Percentiles rank a stretch among this genome's conserved stretches.
These are phyloP conservation scores for Perilla frutescens DNA, from an alignment of 257 asterid species.

Conservation along the genomic window DNA sequence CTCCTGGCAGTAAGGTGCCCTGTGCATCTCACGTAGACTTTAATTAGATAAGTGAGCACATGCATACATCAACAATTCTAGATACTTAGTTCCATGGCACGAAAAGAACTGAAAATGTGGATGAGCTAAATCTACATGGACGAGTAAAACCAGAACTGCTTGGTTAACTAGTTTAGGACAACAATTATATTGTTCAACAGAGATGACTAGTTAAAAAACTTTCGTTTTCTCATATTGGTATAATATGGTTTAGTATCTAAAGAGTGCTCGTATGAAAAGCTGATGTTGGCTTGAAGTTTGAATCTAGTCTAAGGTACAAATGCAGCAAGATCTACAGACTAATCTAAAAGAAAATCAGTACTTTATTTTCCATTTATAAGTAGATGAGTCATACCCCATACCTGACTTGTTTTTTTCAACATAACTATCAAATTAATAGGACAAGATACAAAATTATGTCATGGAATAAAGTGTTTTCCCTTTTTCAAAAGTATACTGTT, in stretches of 20 bases:
- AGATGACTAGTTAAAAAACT: background rate
- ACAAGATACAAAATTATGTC: too few species aligned
- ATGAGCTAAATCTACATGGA: constrained; percentile 11
- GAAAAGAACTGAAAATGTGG: background rate
- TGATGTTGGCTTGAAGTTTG: background rate
- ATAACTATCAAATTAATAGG: too few species aligned
- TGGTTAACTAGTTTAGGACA: constrained; percentile 1
- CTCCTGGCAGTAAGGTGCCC: constrained; percentile 99
- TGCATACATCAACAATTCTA: background rate
- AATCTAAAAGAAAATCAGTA: too few species aligned
- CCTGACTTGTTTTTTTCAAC: too few species aligned
- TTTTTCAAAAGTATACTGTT: too few species aligned
- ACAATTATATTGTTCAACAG: background rate
- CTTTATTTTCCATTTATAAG: too few species aligned
- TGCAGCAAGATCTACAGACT: too few species aligned
- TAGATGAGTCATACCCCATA: too few species aligned
- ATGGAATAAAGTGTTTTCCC: too few species aligned
- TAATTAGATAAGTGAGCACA: constrained; percentile 31
- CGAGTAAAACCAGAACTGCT: constrained; percentile 2
- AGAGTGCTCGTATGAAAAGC: background rate
- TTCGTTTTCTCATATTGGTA: background rate
- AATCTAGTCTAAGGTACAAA: too few species aligned
- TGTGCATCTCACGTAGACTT: constrained; percentile 46
- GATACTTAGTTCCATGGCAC: constrained; percentile 3
- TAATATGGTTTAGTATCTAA: background rate